Evolutionary conservation across 1,139 yeast species (phyloP), one percentile per base, ranked within the genome.

Genomic region (Pneumocystis wakefieldiae): DNA sequence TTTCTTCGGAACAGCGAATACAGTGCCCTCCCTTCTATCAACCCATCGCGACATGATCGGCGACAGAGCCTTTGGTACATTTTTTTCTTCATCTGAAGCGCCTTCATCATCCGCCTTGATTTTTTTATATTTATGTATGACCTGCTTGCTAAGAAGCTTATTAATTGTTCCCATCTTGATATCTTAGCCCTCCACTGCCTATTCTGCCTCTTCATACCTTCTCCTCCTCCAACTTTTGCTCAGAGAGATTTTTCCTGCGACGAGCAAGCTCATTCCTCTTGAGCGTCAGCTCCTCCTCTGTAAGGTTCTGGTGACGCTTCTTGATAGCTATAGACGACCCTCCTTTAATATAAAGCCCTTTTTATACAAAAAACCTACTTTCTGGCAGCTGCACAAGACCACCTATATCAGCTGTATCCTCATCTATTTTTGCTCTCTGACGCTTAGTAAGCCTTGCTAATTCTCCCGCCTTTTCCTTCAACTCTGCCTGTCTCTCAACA

Each of bases 221-320:
- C 73, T 92, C 98, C 73, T 89, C 97, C 71, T 90, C 97, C 57
- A 88, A 76, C 67, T 86, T 83, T 75, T 86, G 85, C 70, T 85
- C 91, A 68, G 86, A 85, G 70, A 90, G 81, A 71, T 92, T 92
- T 73, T 87, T 87, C 68, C 98, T 80, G 73, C 91, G 83, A 69
- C 98, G 81, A 0, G 97, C 92, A 70, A 83, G 85, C 71, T 92
- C 98, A 0, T 95, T 91, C 67, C 90, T 84, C 58, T 90, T 80
- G 65, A 89, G 75, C 53, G 88, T 88, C 57, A 84, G 80, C 73
- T 91, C 95, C 72, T 92, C 96, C 65, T 85, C 96, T 0, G 95
- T 85, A 64, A 87, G 80, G 4, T 76, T 76, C 63, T 77, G 76
- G 70, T 81, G 82, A 69, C 68, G 29, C 67, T 48, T 12, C 41